Evolutionary conservation across 2,329 filamentous ascomycete species (phyloP).

Genomic region (Setomelanomma holmii): DNA sequence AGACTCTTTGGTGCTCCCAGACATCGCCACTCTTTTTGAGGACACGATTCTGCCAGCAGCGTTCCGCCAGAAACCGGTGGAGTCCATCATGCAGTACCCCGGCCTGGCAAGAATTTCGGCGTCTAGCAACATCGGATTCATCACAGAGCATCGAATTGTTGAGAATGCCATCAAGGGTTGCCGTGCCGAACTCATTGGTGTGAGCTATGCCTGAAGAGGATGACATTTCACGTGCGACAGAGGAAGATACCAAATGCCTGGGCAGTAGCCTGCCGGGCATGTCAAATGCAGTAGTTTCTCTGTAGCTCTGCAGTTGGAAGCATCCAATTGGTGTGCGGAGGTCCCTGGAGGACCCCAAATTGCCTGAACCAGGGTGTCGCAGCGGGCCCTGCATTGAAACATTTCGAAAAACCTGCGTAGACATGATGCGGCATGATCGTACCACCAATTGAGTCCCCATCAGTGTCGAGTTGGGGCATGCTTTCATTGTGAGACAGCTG

Average conservation of each 20-base stretch:
- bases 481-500: neutral
- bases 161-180: neutral
- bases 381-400: neutral
- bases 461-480: neutral
- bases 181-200: neutral
- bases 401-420: neutral
- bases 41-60: no score
- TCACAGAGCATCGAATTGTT: conserved; percentile 1
- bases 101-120: neutral
- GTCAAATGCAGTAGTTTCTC: neutral
- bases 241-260: neutral
- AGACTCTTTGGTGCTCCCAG: no score
- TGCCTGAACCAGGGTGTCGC: neutral
- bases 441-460: neutral
- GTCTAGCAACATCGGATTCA: conserved; percentile 2
- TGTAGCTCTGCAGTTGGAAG: neutral
- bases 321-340: neutral
- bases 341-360: neutral
- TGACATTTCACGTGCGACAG: neutral
- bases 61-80: no score
- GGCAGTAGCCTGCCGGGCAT: neutral
- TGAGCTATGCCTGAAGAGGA: neutral
- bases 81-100: neutral
- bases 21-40: no score
- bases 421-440: neutral